These are phyloP conservation scores for Linaria vulgaris DNA, from an alignment of 257 asterid species.

Conservation along the genomic window DNA sequence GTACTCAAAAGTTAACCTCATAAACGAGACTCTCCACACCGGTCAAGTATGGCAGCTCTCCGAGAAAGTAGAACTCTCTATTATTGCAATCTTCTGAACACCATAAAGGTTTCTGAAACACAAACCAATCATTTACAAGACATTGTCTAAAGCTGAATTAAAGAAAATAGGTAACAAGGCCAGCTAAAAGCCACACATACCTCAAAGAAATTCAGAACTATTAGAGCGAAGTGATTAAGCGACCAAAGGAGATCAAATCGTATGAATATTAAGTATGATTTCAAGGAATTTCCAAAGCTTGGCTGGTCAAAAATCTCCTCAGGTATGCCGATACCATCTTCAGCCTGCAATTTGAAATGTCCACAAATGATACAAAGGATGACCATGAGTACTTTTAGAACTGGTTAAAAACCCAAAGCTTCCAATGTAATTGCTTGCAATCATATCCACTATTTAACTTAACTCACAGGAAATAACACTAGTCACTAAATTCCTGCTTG, in stretches of 20 bases:
- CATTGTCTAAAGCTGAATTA: constrained; percentile 12
- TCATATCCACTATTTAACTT: background rate
- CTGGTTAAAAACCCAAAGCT: constrained; percentile 4
- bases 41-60: constrained; percentile 87
- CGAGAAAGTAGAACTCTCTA: constrained; percentile 80
- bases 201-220: constrained; percentile 80
- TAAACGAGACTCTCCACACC: constrained; percentile 65
- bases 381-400: constrained; percentile 4
- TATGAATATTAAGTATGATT: constrained; percentile 65
- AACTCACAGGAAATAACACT: background rate
- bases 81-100: constrained; percentile 71
- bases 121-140: constrained; percentile 30
- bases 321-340: constrained; percentile 95
- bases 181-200: constrained; percentile 34
- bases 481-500: constrained; percentile 5
- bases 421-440: background rate
- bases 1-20: constrained; percentile 58
- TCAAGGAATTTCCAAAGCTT: constrained; percentile 66
- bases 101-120: constrained; percentile 94
- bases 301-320: constrained; percentile 91
- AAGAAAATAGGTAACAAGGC: constrained; percentile 23
- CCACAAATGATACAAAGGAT: background rate
- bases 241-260: constrained; percentile 88
- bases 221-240: constrained; percentile 78
- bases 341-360: constrained; percentile 63